Evolutionary conservation across 176 grass and related monocot species (phyloP), one percentile per base, ranked within the genome.

Genomic region (Carex myosuroides): DNA sequence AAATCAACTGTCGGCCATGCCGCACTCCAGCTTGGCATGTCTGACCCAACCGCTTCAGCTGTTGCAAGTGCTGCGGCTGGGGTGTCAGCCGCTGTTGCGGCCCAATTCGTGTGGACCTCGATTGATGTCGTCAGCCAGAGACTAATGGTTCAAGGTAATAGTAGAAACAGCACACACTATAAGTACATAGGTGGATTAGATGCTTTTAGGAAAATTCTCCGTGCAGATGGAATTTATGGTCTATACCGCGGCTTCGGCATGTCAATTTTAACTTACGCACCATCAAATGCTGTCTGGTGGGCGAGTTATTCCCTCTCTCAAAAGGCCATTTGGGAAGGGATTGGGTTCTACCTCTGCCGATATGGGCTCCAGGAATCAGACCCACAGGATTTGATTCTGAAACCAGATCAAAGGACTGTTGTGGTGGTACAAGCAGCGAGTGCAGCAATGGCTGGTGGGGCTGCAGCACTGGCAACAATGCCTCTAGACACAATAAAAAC

Each of bases 251-350:
- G 93, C 17, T 96, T 96, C 3, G 91, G 91, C 68, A 88, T 96
- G 87, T 96, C 93, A 66, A 93, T 96, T 88, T 81, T 96, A 10
- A 93, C 93, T 48, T 96, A 96, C 46, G 91, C 91, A 8, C 93
- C 91, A 5, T 96, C 91, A 79, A 96, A 93, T 89, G 93, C 91
- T 18, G 87, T 93, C 2, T 96, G 93, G 93, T 96, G 93, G 93
- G 89, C 91, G 0, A 88, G 90, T 21, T 95, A 95, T 61, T 91
- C 91, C 5, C 63, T 93, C 12, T 93, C 89, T 1, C 93, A 93
- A 80, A 91, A 89, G 85, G 72, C 78, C 10, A 89, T 95, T 84
- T 95, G 93, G 93, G 80, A 87, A 39, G 93, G 89, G 5, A 48
- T 93, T 56, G 93, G 89, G 16, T 86, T 82, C 73, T 89, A 91